These are phyloP conservation scores for Candida insectorum DNA, from an alignment of 805 yeast genomes.

Conservation along the genomic window DNA sequence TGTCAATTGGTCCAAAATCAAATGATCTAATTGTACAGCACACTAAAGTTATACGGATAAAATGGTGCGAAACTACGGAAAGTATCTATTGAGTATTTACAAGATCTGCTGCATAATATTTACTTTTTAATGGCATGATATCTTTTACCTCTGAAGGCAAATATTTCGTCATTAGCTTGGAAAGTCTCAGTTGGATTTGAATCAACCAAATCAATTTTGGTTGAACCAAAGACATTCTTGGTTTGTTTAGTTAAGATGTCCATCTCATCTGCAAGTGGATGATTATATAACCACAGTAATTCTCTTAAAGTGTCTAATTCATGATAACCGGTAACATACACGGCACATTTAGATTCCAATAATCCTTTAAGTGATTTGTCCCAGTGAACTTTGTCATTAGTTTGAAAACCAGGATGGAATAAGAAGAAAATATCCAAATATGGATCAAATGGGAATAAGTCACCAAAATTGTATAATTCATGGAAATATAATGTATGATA, in stretches of 20 bases:
- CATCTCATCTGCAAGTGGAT: constrained; percentile 57
- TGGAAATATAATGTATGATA: constrained; percentile 92
- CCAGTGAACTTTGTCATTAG: constrained; percentile 83
- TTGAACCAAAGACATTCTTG: constrained; percentile 72
- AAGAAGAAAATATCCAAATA: constrained; percentile 88
- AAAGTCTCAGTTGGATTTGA: constrained; percentile 88
- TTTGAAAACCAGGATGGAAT: constrained; percentile 93
- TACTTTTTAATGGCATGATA: constrained; percentile 68
- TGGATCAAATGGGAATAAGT: constrained; percentile 97
- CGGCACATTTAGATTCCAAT: constrained; percentile 88
- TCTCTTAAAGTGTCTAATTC: constrained; percentile 69
- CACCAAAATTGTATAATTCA: constrained; percentile 85
- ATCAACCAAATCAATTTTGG: constrained; percentile 94
- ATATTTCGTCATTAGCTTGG: constrained; percentile 85
- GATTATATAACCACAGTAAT: constrained; percentile 67
- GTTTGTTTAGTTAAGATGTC: constrained; percentile 77
- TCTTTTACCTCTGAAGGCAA: constrained; percentile 94
- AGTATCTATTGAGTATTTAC: too few species aligned
- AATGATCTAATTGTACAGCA: too few species aligned
- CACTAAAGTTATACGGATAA: too few species aligned
- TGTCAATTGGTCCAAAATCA: too few species aligned
- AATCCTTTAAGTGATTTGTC: constrained; percentile 79
- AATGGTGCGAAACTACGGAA: too few species aligned
- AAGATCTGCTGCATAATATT: too few species aligned
- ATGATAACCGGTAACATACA: constrained; percentile 88